Conservation (phyloP, 2,329 filamentous ascomycete species). For the Xylaria sp. region DNA sequence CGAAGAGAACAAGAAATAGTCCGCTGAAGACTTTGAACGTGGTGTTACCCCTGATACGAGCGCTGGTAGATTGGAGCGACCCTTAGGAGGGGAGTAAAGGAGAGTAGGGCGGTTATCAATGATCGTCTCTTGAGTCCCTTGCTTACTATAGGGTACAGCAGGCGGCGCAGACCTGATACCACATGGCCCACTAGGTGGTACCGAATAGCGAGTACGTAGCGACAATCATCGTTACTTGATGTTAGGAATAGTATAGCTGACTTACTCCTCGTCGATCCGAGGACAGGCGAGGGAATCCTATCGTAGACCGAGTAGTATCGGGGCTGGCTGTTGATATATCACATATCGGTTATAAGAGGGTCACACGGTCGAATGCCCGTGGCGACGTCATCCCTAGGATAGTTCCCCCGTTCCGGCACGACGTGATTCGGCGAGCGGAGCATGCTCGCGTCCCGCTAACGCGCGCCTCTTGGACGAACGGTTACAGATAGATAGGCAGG, state of each 20-base stretch:
- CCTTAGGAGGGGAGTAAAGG: too few species aligned
- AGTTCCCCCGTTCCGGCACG: neutral
- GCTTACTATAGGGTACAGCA: too few species aligned
- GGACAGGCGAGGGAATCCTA: neutral
- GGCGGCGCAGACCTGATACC: too few species aligned
- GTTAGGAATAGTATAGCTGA: neutral
- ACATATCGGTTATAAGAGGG: too few species aligned
- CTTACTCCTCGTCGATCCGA: neutral
- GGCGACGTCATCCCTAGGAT: neutral
- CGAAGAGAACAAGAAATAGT: conserved; percentile 3
- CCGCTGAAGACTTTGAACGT: neutral
- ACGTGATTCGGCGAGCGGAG: neutral
- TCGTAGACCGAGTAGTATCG: neutral
- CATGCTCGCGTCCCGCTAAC: conserved; percentile 12
- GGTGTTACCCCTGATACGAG: neutral
- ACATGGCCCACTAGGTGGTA: too few species aligned
- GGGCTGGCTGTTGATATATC: neutral
- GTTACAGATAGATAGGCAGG: neutral
- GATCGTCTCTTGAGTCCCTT: too few species aligned
- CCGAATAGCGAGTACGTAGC: too few species aligned
- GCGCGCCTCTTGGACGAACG: neutral
- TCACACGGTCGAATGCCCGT: too few species aligned
- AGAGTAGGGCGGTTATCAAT: too few species aligned
- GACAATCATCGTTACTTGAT: too few species aligned
- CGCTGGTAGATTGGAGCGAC: neutral